Evolutionary conservation across 139 green algal species (phyloP).

Genomic region (Diplosphaera chodatii): DNA sequence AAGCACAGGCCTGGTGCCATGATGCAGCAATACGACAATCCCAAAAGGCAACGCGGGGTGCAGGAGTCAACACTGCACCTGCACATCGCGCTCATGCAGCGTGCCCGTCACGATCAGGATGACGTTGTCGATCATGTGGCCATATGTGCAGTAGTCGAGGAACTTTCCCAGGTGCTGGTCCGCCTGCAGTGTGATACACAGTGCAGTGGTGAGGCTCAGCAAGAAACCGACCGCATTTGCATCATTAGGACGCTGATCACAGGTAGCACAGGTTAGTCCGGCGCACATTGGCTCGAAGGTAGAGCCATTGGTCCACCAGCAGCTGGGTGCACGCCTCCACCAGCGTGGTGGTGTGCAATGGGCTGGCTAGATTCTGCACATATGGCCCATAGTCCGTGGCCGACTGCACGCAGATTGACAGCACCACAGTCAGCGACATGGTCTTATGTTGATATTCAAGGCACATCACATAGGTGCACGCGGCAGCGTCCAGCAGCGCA

Average conservation of each 20-base stretch:
- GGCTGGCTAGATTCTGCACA: constrained; percentile 84
- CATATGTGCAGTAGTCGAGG: constrained; percentile 98
- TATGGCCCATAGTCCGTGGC: constrained; percentile 89
- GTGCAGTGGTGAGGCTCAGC: background rate
- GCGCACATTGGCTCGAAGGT: constrained; percentile 75
- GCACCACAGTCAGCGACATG: background rate
- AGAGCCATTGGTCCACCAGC: constrained; percentile 94
- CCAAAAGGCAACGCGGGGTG: too few relatives aligned
- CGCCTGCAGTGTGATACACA: constrained; percentile 50
- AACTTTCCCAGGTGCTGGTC: constrained; percentile 82
- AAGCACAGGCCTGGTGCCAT: background rate
- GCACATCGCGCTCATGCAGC: constrained; percentile 93
- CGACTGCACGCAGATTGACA: constrained; percentile 35
- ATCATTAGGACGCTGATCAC: background rate
- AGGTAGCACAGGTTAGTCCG: background rate
- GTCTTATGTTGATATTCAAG: constrained; percentile 1
- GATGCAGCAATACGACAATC: background rate
- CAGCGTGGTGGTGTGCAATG: constrained; percentile 86
- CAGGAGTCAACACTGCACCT: too few relatives aligned
- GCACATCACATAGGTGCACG: background rate
- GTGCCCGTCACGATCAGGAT: constrained; percentile 97
- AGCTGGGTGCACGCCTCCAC: constrained; percentile 95
- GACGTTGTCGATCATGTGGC: constrained; percentile 99
- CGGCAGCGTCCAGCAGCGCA: too few relatives aligned
- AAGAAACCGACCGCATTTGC: background rate